These are phyloP conservation scores for Aspergillus sp. DNA, from an alignment of 2,329 filamentous ascomycete species.

Conservation along the genomic window DNA sequence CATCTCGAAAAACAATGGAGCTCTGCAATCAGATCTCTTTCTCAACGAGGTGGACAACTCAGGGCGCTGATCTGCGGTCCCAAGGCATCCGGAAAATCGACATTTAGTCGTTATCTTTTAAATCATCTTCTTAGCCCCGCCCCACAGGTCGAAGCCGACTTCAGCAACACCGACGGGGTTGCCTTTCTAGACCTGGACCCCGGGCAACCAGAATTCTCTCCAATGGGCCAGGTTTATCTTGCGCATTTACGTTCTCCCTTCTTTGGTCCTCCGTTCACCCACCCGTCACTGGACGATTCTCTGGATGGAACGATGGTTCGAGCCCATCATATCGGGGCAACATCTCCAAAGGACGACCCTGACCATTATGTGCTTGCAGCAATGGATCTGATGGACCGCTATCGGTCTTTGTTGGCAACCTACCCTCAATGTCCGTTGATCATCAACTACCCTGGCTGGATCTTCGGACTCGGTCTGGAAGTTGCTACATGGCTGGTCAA, in stretches of 20 bases:
- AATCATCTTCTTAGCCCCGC: conserved; percentile 49
- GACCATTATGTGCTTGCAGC: conserved; percentile 52
- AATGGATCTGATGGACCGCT: conserved; percentile 48
- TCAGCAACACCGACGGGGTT: conserved; percentile 35
- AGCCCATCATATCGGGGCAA: conserved; percentile 51
- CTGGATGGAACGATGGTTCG: conserved; percentile 38
- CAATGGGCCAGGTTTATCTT: conserved; percentile 56
- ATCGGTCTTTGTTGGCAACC: conserved; percentile 36
- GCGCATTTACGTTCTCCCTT: conserved; percentile 47
- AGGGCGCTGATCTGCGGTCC: conserved; percentile 50
- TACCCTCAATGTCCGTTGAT: conserved; percentile 47
- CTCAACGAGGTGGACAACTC: conserved; percentile 32
- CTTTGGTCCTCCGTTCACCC: conserved; percentile 54
- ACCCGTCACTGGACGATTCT: conserved; percentile 37
- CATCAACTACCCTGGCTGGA: conserved; percentile 55
- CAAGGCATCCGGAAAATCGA: conserved; percentile 57
- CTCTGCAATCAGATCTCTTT: conserved; percentile 39
- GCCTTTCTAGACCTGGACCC: conserved; percentile 57
- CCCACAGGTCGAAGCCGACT: conserved; percentile 25
- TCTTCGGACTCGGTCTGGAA: conserved; percentile 49
- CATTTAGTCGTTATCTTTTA: conserved; percentile 51
- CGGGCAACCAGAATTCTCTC: conserved; percentile 55
- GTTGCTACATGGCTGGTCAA: conserved; percentile 44
- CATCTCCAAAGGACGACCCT: conserved; percentile 52
- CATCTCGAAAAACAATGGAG: conserved; percentile 43